These are phyloP conservation scores for Ilyonectria robusta DNA, from an alignment of 2,329 filamentous ascomycete species.

Conservation along the genomic window DNA sequence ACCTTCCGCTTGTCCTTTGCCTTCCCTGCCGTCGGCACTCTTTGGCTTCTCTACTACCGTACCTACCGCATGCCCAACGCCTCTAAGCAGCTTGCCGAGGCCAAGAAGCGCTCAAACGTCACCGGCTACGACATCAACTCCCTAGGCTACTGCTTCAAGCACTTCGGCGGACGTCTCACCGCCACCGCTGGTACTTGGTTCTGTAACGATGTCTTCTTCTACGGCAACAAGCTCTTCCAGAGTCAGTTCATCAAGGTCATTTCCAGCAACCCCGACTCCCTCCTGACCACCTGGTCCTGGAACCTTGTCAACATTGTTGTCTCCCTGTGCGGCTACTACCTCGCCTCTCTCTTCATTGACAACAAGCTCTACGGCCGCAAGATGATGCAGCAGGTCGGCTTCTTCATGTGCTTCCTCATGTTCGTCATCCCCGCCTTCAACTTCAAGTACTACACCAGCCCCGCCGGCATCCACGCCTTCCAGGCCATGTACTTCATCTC, in stretches of 20 bases:
- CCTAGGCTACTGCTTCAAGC: conserved; percentile 80
- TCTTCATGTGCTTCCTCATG: conserved; percentile 92
- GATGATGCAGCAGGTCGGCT: conserved; percentile 95
- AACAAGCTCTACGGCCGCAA: conserved; percentile 97
- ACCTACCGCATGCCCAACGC: conserved; percentile 94
- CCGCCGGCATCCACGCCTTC: conserved; percentile 84
- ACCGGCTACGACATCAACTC: conserved; percentile 95
- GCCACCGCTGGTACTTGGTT: conserved; percentile 94
- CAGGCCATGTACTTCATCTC: conserved; percentile 99
- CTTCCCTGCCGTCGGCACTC: conserved; percentile 88
- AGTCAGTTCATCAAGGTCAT: conserved; percentile 89
- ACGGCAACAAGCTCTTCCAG: conserved; percentile 99
- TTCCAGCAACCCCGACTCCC: conserved; percentile 75
- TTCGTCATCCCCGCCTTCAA: conserved; percentile 94
- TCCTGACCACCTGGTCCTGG: conserved; percentile 93
- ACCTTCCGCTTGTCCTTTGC: conserved; percentile 94
- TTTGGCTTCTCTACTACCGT: conserved; percentile 97
- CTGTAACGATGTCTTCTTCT: conserved; percentile 98
- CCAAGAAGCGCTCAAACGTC: conserved; percentile 88
- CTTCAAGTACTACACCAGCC: conserved; percentile 84
- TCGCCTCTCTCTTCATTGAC: conserved; percentile 90
- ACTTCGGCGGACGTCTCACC: conserved; percentile 89
- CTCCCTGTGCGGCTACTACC: conserved; percentile 89
- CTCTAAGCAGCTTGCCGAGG: conserved; percentile 83
- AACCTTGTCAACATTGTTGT: conserved; percentile 93